Evolutionary conservation across 805 yeast species (phyloP).

Genomic region (Wickerhamomyces canadensis): DNA sequence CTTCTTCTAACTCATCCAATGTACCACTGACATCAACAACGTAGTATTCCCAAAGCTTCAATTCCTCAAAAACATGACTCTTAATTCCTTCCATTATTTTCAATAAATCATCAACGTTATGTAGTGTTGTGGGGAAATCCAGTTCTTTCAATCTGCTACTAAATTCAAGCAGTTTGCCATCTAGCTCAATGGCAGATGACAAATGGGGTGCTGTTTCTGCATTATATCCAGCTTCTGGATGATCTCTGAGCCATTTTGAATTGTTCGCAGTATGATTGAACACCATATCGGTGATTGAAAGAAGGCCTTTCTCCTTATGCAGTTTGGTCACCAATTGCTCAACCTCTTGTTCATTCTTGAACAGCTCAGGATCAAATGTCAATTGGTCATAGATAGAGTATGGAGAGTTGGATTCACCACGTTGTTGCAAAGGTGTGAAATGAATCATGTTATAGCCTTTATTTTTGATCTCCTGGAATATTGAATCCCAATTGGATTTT

Average conservation of each 20-base stretch:
- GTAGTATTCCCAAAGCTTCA: constrained; percentile 86
- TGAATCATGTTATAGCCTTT: constrained; percentile 96
- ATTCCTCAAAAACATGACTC: constrained; percentile 55
- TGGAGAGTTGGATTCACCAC: constrained; percentile 91
- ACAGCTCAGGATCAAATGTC: constrained; percentile 61
- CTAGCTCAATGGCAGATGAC: constrained; percentile 78
- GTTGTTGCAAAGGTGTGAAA: constrained; percentile 85
- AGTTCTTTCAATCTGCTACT: constrained; percentile 50
- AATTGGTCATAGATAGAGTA: constrained; percentile 88
- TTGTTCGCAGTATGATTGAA: constrained; percentile 93
- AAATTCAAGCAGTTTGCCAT: constrained; percentile 58
- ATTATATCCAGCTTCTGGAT: constrained; percentile 90
- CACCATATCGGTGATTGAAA: constrained; percentile 87
- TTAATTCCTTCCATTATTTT: constrained; percentile 63
- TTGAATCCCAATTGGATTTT: constrained; percentile 54
- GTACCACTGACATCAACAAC: constrained; percentile 52
- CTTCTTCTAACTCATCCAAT: constrained; percentile 31
- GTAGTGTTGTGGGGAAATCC: constrained; percentile 57
- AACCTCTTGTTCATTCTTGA: constrained; percentile 53
- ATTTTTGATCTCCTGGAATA: constrained; percentile 52
- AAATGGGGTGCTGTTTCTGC: constrained; percentile 86
- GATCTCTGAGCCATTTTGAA: constrained; percentile 76
- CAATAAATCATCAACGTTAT: constrained; percentile 47
- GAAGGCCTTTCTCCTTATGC: constrained; percentile 51
- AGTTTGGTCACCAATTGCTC: constrained; percentile 40